Evolutionary conservation across 176 grass and related monocot species (phyloP), one percentile per base, ranked within the genome.

Genomic region (Raddia distichophylla): DNA sequence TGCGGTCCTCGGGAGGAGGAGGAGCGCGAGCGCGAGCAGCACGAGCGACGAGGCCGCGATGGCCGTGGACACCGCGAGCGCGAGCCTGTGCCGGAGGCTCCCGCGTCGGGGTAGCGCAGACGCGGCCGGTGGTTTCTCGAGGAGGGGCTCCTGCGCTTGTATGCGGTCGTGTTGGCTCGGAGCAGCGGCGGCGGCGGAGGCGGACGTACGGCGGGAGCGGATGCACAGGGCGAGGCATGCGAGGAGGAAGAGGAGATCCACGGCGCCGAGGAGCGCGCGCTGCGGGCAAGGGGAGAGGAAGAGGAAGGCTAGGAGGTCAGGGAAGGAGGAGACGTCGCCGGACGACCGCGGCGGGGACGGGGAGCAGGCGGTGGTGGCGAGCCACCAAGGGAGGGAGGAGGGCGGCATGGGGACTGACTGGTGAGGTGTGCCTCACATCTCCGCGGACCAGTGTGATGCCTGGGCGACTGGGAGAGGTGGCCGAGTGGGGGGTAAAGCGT

Each of bases 251-350:
- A 86, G 53, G 16, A 76, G 34, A 72, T 89, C 72, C 45, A 84
- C 6, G 6, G 71, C 72, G 13, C 13, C 70, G 19, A 82, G 69
- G 60, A 90, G 78, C 22, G 40, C 37, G 73, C 88, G 85, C 88
- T 86, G 91, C n/a, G 87, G 82, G 69, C 85, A 93, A 0, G 87
- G 87, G 0, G 87, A 82, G 71, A 82, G 75, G 60, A 70, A n/a
- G 80, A 7, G 9, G 53, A 27, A 18, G 72, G 81, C 32, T 71
- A 84, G n/a, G 69, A 6, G 1, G 71, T 64, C 34, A 8, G 40
- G 3, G 61, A 68, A 37, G 70, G 70, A 55, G 0, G 61, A 1
- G 19, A 54, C 18, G n/a, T 8, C 3, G 37, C 37, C 2, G 1
- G 49, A 37, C 20, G 77, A 7, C 1, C 34, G 27, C 3, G 64